Evolutionary conservation across 2,329 filamentous ascomycete genomes (phyloP).

Genomic region (Biscogniauxia sp.): DNA sequence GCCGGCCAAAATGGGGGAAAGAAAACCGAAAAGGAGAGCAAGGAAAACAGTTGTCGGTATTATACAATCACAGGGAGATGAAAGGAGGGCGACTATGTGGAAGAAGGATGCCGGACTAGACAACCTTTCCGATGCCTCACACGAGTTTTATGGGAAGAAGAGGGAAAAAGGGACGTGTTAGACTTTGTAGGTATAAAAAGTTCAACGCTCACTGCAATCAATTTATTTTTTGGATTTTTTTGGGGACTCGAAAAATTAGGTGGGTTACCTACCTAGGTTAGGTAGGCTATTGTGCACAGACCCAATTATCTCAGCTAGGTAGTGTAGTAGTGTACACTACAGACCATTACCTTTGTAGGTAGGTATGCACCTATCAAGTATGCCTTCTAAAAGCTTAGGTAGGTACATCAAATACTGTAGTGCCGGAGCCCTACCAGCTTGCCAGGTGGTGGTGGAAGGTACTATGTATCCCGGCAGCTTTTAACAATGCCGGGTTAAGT

Average conservation of each 20-base stretch:
- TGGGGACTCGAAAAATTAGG: neutral
- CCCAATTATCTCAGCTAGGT: neutral
- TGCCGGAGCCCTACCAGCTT: neutral
- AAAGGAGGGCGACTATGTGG: neutral
- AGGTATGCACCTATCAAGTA: neutral
- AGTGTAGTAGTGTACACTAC: no score
- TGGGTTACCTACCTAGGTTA: no score
- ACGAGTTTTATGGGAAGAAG: neutral
- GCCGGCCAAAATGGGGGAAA: neutral
- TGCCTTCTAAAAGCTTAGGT: no score
- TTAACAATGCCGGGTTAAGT: no score
- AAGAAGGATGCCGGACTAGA: neutral
- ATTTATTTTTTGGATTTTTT: neutral
- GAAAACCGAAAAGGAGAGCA: neutral
- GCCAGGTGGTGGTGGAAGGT: no score
- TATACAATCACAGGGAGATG: conserved; percentile 1
- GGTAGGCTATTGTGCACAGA: neutral
- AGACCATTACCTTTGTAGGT: neutral
- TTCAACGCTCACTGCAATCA: neutral
- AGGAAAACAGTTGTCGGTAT: neutral
- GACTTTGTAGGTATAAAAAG: neutral
- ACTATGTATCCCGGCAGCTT: no score
- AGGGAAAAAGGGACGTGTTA: neutral
- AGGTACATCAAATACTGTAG: no score
- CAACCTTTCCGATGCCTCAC: neutral